A percentile compares a stretch with the other conserved stretches of the same genome.
Evolutionary conservation across 768 basidiomycete genomes (phyloP).

Genomic region (Agrocybe pediades): DNA sequence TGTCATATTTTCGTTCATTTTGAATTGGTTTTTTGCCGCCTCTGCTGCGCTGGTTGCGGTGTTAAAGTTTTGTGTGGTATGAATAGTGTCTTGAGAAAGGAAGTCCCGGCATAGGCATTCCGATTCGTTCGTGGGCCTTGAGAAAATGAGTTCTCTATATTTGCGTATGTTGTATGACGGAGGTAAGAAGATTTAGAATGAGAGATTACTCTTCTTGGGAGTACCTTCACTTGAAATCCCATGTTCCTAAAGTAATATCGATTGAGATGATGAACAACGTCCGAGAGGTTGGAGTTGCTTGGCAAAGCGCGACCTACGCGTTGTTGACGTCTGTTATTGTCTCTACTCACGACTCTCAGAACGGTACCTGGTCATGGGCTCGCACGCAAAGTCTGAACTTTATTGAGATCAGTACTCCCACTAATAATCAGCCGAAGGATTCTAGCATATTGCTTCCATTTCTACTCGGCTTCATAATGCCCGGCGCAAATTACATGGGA

Average conservation of each 20-base stretch:
- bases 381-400: too few species aligned
- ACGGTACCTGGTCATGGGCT: too few species aligned
- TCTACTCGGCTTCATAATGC: slow-evolving; percentile 35
- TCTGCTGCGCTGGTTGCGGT: background rate
- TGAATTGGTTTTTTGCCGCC: background rate
- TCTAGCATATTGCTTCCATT: too few species aligned
- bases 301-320: background rate
- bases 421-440: too few species aligned
- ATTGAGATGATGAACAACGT: background rate
- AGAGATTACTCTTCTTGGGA: background rate
- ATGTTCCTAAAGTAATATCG: background rate
- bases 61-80: background rate
- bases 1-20: background rate
- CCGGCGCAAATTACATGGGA: slow-evolving; percentile 78
- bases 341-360: too few species aligned
- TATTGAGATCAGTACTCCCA: too few species aligned
- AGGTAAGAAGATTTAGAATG: background rate
- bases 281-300: background rate
- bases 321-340: background rate
- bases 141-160: background rate
- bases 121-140: background rate
- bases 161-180: background rate
- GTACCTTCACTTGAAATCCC: background rate
- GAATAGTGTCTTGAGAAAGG: background rate
- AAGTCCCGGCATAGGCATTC: background rate